Percentiles rank a stretch among this genome's conserved stretches.
phyloP scores from a whole-genome alignment of 2,329 filamentous ascomycete species.

The Colletotrichum musicola region DNA sequence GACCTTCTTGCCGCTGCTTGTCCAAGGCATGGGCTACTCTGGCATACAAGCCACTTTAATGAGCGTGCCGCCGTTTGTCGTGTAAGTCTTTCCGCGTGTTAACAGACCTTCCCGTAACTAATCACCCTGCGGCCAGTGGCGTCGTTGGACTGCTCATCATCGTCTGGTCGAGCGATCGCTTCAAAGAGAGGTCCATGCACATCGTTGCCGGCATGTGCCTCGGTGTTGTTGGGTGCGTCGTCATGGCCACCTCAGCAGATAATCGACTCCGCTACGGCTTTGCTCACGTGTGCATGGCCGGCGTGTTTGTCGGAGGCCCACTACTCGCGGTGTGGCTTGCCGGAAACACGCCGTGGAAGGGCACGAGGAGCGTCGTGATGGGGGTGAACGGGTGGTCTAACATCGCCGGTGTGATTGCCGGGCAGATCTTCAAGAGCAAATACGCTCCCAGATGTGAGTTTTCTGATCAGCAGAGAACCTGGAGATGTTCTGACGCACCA shows the following conservation, averaged over 20 bases:
- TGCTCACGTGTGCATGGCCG: constrained; percentile 42
- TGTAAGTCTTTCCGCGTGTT: constrained; percentile 19
- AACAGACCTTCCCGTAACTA: not conserved
- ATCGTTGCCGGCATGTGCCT: constrained; percentile 40
- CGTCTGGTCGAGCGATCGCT: constrained; percentile 41
- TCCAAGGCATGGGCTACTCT: constrained; percentile 16
- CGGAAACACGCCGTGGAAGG: constrained; percentile 65
- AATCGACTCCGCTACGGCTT: constrained; percentile 42
- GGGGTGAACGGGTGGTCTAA: constrained; percentile 66
- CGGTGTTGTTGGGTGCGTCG: constrained; percentile 40
- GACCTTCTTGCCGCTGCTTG: constrained; percentile 12
- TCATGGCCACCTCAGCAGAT: constrained; percentile 41
- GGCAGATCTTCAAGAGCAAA: constrained; percentile 43
- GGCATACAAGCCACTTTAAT: constrained; percentile 14
- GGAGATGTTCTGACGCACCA: not conserved
- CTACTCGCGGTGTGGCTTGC: constrained; percentile 65
- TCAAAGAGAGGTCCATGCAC: constrained; percentile 42
- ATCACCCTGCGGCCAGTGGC: constrained; percentile 35
- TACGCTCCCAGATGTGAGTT: constrained; percentile 41
- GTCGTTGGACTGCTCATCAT: constrained; percentile 33
- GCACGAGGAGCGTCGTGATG: constrained; percentile 55
- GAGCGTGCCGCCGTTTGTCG: constrained; percentile 19
- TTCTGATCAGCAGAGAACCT: too few species aligned
- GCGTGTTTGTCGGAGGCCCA: constrained; percentile 61
- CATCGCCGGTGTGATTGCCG: constrained; percentile 42